phyloP scores from a whole-genome alignment of 306 rosid genomes.

The Oemleria cerasiformis region DNA sequence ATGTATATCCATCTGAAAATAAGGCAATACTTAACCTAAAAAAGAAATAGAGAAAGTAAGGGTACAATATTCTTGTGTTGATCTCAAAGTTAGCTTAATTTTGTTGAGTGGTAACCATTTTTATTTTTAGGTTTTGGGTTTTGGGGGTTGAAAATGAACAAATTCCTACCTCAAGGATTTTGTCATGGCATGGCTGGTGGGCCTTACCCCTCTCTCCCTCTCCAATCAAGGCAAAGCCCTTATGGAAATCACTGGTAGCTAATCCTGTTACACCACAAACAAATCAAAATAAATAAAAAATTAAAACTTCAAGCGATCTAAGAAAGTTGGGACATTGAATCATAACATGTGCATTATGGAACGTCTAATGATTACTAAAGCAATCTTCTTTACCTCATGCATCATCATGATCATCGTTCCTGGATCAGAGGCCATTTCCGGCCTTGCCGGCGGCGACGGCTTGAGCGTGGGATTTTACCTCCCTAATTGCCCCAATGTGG shows the following conservation, averaged over 20 bases:
- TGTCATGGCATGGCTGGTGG: too few species aligned
- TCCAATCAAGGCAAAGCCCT: not conserved
- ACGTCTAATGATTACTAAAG: not conserved
- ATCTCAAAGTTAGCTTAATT: too few species aligned
- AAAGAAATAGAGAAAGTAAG: not conserved
- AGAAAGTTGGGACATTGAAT: too few species aligned
- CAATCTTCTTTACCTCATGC: conserved; percentile 17
- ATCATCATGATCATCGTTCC: conserved; percentile 8
- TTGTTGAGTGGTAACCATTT: not conserved
- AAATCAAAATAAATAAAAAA: too few species aligned
- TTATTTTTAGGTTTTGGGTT: not conserved
- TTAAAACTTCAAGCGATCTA: not conserved
- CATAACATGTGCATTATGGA: not conserved
- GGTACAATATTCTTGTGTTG: too few species aligned
- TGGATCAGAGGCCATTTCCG: not conserved
- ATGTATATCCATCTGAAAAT: too few species aligned
- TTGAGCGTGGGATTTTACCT: conserved; percentile 38
- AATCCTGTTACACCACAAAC: not conserved
- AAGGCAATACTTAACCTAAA: not conserved
- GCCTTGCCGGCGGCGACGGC: not conserved
- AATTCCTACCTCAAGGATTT: not conserved
- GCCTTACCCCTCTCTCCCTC: not conserved
- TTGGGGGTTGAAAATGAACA: not conserved
- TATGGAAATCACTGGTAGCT: not conserved
- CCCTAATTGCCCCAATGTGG: conserved; percentile 41